phyloP scores from a whole-genome alignment of 2,329 filamentous ascomycete species.

The Paracorniculantispora psalliotae region DNA sequence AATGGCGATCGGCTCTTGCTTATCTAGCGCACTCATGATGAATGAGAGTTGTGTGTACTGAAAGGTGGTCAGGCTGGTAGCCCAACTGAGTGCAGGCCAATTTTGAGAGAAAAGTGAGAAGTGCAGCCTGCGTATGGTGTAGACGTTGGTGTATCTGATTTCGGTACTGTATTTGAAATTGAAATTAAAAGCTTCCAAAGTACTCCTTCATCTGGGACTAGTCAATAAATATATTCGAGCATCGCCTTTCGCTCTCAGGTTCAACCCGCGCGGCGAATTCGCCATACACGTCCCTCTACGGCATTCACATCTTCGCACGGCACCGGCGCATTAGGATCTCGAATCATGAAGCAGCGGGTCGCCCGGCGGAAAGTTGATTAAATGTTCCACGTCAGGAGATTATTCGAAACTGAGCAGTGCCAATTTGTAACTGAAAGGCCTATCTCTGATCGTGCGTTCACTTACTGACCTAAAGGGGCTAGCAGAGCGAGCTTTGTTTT shows the following conservation, averaged over 20 bases:
- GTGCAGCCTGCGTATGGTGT: not conserved
- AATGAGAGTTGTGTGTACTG: not conserved
- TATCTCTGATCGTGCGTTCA: not conserved
- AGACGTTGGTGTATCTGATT: not conserved
- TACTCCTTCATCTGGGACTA: not conserved
- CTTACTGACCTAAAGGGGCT: not conserved
- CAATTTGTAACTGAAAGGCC: not conserved
- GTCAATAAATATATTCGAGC: not conserved
- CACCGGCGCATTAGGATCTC: not conserved
- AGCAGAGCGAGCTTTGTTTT: not conserved
- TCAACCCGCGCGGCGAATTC: not conserved
- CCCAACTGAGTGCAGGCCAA: not conserved
- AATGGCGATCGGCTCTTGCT: conserved; percentile 11
- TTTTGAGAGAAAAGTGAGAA: not conserved
- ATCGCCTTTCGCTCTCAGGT: not conserved
- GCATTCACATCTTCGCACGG: not conserved
- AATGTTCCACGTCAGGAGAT: not conserved
- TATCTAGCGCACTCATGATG: not conserved
- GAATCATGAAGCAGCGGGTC: not conserved
- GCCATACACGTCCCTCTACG: not conserved
- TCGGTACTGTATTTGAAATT: not conserved
- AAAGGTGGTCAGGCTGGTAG: not conserved
- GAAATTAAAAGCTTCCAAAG: not conserved
- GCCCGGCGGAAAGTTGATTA: not conserved
- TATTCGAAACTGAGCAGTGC: not conserved